phyloP scores from a whole-genome alignment of 2,329 filamentous ascomycete genomes.

The Claviceps maximensis region DNA sequence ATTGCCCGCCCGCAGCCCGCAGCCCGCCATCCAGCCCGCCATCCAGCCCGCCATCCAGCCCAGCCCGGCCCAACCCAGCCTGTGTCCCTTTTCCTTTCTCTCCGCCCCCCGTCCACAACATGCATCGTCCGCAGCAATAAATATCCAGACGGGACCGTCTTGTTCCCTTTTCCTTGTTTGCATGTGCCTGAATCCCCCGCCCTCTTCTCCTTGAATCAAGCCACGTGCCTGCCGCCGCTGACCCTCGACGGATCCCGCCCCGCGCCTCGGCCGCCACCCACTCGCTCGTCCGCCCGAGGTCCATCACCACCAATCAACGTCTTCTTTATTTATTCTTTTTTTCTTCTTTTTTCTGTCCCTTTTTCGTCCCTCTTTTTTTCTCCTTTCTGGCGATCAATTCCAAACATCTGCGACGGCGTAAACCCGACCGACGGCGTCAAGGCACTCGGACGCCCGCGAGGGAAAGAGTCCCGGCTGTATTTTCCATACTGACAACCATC shows the following conservation, averaged over 20 bases:
- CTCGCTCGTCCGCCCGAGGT: not conserved
- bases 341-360: not conserved
- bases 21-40: not conserved
- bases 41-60: not conserved
- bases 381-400: not conserved
- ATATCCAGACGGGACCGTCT: not conserved
- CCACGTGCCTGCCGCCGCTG: not conserved
- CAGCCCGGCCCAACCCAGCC: too few species aligned
- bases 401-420: not conserved
- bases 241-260: not conserved
- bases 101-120: not conserved
- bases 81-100: not conserved
- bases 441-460: not conserved
- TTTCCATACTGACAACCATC: too few species aligned
- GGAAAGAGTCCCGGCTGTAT: not conserved
- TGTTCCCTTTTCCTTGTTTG: not conserved
- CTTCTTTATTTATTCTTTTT: not conserved
- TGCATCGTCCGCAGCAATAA: not conserved
- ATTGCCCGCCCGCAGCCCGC: too few species aligned
- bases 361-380: not conserved
- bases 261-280: not conserved
- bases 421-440: not conserved
- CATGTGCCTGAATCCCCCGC: not conserved
- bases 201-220: not conserved
- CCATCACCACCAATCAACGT: not conserved